phyloP scores from a whole-genome alignment of 2,329 filamentous ascomycete species.

The Huntiella abstrusa region DNA sequence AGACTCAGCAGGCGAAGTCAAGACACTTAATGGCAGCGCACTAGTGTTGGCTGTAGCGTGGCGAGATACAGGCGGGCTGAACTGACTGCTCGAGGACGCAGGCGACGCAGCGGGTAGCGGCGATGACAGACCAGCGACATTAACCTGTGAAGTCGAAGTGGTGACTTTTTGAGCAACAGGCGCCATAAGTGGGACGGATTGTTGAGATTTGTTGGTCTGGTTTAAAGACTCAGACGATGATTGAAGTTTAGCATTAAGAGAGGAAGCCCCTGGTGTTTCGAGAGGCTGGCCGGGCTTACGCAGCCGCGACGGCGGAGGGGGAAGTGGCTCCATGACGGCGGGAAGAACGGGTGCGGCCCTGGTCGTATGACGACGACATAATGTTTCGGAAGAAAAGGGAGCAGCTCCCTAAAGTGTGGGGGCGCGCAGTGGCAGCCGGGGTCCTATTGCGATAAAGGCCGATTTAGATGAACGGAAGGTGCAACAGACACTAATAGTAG shows the following conservation, averaged over 20 bases:
- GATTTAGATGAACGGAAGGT: neutral
- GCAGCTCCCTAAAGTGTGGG: constrained; percentile 3
- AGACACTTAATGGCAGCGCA: neutral
- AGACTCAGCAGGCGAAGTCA: constrained; percentile 36
- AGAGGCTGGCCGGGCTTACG: constrained; percentile 12
- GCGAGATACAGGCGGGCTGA: constrained; percentile 7
- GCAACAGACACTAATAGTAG: neutral
- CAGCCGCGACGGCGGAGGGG: constrained; percentile 11
- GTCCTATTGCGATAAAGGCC: constrained; percentile 1
- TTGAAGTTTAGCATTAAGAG: neutral
- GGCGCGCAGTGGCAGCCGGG: constrained; percentile 9
- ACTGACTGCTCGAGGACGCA: constrained; percentile 5
- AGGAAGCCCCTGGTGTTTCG: constrained; percentile 1
- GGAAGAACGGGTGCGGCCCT: constrained; percentile 11
- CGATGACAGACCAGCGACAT: neutral
- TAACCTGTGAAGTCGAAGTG: neutral
- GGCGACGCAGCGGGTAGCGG: constrained; percentile 5
- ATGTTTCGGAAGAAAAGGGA: constrained; percentile 9
- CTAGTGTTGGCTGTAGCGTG: neutral
- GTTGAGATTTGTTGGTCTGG: neutral
- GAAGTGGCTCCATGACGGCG: constrained; percentile 11
- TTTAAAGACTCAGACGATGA: neutral
- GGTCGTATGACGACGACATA: constrained; percentile 12
- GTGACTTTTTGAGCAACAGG: constrained; percentile 1
- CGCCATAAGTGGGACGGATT: neutral